phyloP scores from a whole-genome alignment of 148 eudicot genomes.

The Rhododendron ovatum region DNA sequence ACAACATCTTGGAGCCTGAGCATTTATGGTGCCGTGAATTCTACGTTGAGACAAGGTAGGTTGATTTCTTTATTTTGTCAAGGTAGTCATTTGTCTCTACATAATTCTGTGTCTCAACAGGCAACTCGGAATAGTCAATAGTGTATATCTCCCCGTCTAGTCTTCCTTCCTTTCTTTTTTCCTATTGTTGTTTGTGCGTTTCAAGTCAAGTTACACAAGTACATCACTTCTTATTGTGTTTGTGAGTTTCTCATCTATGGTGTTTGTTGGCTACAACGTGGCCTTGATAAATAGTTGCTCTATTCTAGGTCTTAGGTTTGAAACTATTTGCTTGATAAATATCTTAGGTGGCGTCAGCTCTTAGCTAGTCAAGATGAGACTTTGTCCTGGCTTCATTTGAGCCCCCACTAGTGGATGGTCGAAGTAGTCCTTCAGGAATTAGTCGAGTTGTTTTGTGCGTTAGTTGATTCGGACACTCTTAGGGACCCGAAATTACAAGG shows the following conservation, averaged over 20 bases:
- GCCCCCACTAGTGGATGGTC: not conserved
- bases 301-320: not conserved
- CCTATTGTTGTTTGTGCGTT: not conserved
- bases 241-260: not conserved
- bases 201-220: not conserved
- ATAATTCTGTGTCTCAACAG: not conserved
- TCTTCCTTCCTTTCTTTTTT: not conserved
- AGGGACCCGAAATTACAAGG: not conserved
- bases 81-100: not conserved
- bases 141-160: not conserved
- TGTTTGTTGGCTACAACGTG: not conserved
- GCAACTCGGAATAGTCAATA: not conserved
- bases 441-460: not conserved
- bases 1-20: not conserved
- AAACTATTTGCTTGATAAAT: not conserved
- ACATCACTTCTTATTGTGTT: not conserved
- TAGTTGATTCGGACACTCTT: no score
- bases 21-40: not conserved
- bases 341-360: not conserved
- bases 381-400: no score
- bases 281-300: not conserved
- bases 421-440: not conserved
- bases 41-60: not conserved
- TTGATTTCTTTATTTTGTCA: not conserved
- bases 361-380: no score